phyloP scores from a whole-genome alignment of 2,329 filamentous ascomycete genomes.

The Pseudonectria buxi region DNA sequence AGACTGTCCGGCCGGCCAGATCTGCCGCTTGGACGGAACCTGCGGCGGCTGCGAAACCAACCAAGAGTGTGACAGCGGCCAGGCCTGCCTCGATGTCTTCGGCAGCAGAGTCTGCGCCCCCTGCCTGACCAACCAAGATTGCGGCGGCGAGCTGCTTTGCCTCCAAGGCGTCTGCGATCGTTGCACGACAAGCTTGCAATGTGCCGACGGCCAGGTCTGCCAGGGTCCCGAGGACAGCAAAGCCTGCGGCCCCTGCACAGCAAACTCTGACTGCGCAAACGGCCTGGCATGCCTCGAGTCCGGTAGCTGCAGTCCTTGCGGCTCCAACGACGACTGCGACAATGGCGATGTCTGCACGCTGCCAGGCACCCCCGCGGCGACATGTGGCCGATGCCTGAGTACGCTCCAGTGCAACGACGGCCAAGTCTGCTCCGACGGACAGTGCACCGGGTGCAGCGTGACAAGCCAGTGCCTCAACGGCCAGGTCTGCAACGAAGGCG shows the following conservation, averaged over 20 bases:
- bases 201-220: conserved; percentile 2
- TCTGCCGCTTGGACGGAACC: conserved; percentile 3
- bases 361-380: not conserved
- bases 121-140: not conserved
- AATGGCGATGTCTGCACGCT: conserved; percentile 1
- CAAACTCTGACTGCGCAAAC: too few relatives aligned
- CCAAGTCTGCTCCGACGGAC: conserved; percentile 3
- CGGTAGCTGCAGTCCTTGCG: conserved; percentile 3
- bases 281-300: too few relatives aligned
- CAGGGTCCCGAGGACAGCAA: too few relatives aligned
- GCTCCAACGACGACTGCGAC: conserved; percentile 5
- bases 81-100: conserved; percentile 6
- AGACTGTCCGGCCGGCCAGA: conserved; percentile 3
- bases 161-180: conserved; percentile 3
- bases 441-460: conserved; percentile 1
- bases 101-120: conserved; percentile 1
- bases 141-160: conserved; percentile 2
- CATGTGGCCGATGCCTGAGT: conserved; percentile 1
- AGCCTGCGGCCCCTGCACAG: too few relatives aligned
- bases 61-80: conserved; percentile 6
- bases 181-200: conserved; percentile 3
- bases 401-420: conserved; percentile 5
- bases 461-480: conserved; percentile 2
- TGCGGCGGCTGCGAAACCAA: conserved; percentile 5
- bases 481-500: conserved; percentile 1